phyloP scores from a whole-genome alignment of 2,329 filamentous ascomycete genomes.

The Xylariales sp. region DNA sequence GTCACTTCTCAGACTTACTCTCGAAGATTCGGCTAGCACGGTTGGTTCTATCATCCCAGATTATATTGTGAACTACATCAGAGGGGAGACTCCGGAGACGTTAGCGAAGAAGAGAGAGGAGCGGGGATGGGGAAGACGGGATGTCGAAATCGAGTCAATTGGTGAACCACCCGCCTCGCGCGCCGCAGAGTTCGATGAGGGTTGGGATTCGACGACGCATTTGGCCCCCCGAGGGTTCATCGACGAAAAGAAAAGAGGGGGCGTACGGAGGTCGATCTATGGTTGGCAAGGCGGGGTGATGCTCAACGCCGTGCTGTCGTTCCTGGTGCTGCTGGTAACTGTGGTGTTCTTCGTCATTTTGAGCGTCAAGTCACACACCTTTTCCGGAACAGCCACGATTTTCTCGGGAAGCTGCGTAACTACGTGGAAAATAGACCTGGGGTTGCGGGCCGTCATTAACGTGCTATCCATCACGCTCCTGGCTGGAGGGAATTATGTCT shows the following conservation, averaged over 20 bases:
- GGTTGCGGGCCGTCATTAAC: constrained; percentile 40
- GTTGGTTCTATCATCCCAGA: constrained; percentile 44
- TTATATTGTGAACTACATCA: constrained; percentile 51
- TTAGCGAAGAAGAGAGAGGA: constrained; percentile 40
- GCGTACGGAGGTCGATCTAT: constrained; percentile 23
- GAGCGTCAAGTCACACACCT: constrained; percentile 25
- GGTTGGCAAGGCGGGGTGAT: constrained; percentile 46
- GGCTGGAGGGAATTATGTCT: constrained; percentile 46
- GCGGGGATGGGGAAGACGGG: constrained; percentile 25
- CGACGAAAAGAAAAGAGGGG: constrained; percentile 22
- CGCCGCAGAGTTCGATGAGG: constrained; percentile 30
- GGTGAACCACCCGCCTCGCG: constrained; percentile 27
- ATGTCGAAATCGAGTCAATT: constrained; percentile 24
- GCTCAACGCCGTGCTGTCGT: constrained; percentile 36
- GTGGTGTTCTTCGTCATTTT: constrained; percentile 34
- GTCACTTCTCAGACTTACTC: constrained; percentile 19
- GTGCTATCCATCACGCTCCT: constrained; percentile 37
- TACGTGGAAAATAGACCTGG: constrained; percentile 32
- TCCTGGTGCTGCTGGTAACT: constrained; percentile 29
- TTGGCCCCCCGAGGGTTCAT: constrained; percentile 14
- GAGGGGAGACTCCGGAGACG: constrained; percentile 50
- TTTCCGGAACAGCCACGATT: constrained; percentile 31
- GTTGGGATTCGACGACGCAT: constrained; percentile 19
- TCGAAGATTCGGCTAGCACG: constrained; percentile 27
- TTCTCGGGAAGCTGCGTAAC: constrained; percentile 32